phyloP scores from a whole-genome alignment of 108 stramenopile species.

The Skeletonema potamos region DNA sequence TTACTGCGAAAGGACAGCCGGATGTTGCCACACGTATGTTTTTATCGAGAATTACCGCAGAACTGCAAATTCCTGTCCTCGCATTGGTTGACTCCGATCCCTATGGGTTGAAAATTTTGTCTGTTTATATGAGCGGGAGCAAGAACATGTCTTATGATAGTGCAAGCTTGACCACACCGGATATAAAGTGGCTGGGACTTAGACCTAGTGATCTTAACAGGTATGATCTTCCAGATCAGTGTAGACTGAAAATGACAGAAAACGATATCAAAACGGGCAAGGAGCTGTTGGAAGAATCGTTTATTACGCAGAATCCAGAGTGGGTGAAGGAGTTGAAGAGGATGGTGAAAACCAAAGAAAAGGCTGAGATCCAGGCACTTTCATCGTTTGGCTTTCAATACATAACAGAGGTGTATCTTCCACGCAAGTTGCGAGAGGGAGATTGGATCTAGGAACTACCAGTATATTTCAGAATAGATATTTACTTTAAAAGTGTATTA shows the following conservation, averaged over 20 bases:
- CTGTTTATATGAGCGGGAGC: slow-evolving; percentile 90
- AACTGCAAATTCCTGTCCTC: slow-evolving; percentile 94
- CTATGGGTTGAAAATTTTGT: slow-evolving; percentile 97
- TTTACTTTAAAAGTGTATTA: neutral
- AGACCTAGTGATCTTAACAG: slow-evolving; percentile 93
- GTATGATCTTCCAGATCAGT: slow-evolving; percentile 86
- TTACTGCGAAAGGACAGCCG: slow-evolving; percentile 98
- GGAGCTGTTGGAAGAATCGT: slow-evolving; percentile 93
- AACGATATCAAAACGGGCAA: slow-evolving; percentile 97
- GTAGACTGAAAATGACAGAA: slow-evolving; percentile 95
- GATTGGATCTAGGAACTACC: slow-evolving; percentile 85
- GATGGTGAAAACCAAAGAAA: slow-evolving; percentile 95
- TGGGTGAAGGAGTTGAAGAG: slow-evolving; percentile 95
- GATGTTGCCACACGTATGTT: slow-evolving; percentile 90
- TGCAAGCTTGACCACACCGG: slow-evolving; percentile 93
- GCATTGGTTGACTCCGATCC: slow-evolving; percentile 97
- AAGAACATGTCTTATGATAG: slow-evolving; percentile 97
- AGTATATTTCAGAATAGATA: neutral
- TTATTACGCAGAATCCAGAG: slow-evolving; percentile 92
- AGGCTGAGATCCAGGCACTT: slow-evolving; percentile 98
- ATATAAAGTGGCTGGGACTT: slow-evolving; percentile 97
- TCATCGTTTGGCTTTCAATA: slow-evolving; percentile 97
- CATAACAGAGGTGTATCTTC: slow-evolving; percentile 94
- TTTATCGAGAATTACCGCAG: slow-evolving; percentile 70
- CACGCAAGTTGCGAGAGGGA: slow-evolving; percentile 89